Base-by-base conservation (phyloP, 345 rosid species). In the Erysimum cheiranthoides region DNA sequence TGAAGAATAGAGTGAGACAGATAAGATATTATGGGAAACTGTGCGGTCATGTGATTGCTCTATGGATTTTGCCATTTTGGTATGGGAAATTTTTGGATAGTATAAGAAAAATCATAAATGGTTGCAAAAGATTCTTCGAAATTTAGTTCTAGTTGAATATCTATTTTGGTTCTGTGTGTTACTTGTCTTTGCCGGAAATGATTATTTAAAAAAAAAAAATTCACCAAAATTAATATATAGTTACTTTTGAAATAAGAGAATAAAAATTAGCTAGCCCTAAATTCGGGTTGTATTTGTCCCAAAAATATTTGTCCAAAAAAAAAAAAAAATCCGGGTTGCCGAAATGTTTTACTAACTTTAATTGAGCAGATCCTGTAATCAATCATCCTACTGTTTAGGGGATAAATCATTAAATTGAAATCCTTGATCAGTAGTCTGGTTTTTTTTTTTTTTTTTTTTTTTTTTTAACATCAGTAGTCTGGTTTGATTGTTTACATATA, bases 41-140 rank as follows among this genome's bases (percentile, higher is more conserved):
- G 79, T 75, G 79, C 53, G 61, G 79, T 75, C 68, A 59, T 75
- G 79, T 75, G 78, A 21, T 36, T 39, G 56, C 54, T 75, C 6
- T 28, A 6, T 31, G 32, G 73, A 67, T 46, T 53, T 75, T 52
- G 39, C 63, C 9, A 67, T 46, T 53, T 75, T 52, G 39, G 69
- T 13, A 61, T 60, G 69, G 64, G 62, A 10, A 4, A 14, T 3
- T 59, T 58, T 40, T 67, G 61, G 71, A 56, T 73, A 18, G 5
- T 51, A 14, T 43, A 28, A 14, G 27, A 12, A 31, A 11, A 27
- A n/a, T n/a, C n/a, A n/a, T n/a, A n/a, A n/a, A 50, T 28, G 14
- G 50, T 8, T 34, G 13, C 17, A 5, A 25, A 1, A 53, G 77
- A 42, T 46, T 51, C 69, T 49, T 46, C 43, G 8, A 73, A 45